Base-by-base conservation (phyloP, 2,329 filamentous ascomycete genomes). In the Colletotrichum incanum region DNA sequence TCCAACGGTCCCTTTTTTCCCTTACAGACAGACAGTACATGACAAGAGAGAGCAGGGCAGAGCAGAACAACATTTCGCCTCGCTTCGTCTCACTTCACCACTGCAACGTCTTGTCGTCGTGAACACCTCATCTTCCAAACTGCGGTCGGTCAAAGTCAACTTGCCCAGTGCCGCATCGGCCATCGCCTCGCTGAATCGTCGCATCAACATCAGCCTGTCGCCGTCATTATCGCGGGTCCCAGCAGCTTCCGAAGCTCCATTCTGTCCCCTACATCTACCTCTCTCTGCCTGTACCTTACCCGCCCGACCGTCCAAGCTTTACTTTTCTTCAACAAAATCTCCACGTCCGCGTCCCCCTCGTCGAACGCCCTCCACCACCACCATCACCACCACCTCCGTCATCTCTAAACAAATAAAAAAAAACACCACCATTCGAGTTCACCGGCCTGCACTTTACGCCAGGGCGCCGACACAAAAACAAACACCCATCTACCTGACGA, bases 261-360 rank as follows among this genome's bases (percentile, higher is more conserved):
- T 60, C 34, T 31, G 58, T n/a, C 11, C 41, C 39, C 50, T n/a
- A 23, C 49, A 16, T 20, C 31, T 34, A 49, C 31, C 20, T 37
- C 28, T 20, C 28, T 34, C 9, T 39, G 60, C 45, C 47, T 39
- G 31, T 63, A 50, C 60, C 47, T 50, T 37, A 55, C 31, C 52
- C 31, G 41, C 60, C 56, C 61, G 61, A 64, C 61, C 49, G 61
- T 64, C 61, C 61, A 64, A 64, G 61, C 61, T 64, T 55, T 39
- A 52, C 61, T 64, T 64, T 64, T 64, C 61, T 55, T 64, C 61
- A 64, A 64, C 61, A 64, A 64, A 64, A 52, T 52, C 49, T 52
- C 49, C 61, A 54, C 49, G 61, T 45, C 26, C 37, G 16, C 49
- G 37, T 63, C 60, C 31, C 39, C 31, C 43, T 63, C 39, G 56